Evolutionary conservation across 2,329 filamentous ascomycete genomes (phyloP), one percentile per base, ranked within the genome.

Genomic region (Leptographium galeiforme): DNA sequence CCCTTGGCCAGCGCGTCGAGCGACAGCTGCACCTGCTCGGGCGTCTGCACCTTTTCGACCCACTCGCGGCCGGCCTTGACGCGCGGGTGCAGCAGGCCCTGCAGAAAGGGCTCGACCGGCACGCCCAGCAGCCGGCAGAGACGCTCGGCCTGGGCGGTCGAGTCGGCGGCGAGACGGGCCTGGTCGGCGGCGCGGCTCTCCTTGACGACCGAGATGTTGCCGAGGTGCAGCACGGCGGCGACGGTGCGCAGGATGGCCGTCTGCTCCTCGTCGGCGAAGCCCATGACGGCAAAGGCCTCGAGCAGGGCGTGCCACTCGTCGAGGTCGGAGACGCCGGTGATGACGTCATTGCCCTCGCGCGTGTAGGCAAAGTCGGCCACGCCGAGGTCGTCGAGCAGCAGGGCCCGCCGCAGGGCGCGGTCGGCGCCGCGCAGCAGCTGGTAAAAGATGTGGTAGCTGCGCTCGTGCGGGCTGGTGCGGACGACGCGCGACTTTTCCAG

Each of bases 401-500:
- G 84, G 13, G 87, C 81, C 52, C 83, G 79, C 61, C 87, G 89
- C 70, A 90, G 79, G 48, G 76, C 72, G 30, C 72, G 68, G 63
- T 89, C 85, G 0, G 90, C 89, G 30, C 94, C 93, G 60, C 86
- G 87, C 5, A 98, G 73, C 16, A 98, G 76, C 68, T 98, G 94
- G 64, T 98, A 98, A 67, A 98, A 98, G 53, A 98, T 77, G 66
- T 98, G 93, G 66, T 98, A 98, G 63, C 94, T 98, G 52, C 93
- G 82, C 70, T 98, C 93, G 54, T 89, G 86, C 0, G 79, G 65
- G 63, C 94, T 95, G 57, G 95, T 80, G 44, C 84, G 84, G 19
- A 98, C 91, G 8, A 98, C 93, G 61, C 93, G 81, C n/a, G 93
- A 98, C 68, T 98, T 98, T 65, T 98, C 93, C 14, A 98, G 73